phyloP scores from a whole-genome alignment of 352 stramenopile genomes.

The Hyaloperonospora brassicae region DNA sequence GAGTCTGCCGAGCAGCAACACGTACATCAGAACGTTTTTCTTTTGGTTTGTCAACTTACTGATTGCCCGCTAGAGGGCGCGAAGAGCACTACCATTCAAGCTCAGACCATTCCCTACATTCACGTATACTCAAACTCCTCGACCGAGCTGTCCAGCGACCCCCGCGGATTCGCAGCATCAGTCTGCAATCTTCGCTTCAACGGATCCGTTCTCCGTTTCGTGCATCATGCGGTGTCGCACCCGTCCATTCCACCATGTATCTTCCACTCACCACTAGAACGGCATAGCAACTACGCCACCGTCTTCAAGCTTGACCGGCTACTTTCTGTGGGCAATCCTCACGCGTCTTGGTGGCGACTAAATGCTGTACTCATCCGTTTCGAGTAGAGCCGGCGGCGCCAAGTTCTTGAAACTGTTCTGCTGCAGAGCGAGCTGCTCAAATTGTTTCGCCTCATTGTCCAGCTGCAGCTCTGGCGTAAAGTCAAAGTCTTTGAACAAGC shows the following conservation, averaged over 20 bases:
- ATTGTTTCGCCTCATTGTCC: conserved; percentile 78
- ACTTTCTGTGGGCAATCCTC: conserved; percentile 26
- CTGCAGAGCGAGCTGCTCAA: conserved; percentile 73
- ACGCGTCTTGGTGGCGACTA: conserved; percentile 21
- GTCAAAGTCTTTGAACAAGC: conserved; percentile 82
- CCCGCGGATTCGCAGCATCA: conserved; percentile 14
- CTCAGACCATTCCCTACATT: conserved; percentile 18
- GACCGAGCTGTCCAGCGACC: conserved; percentile 19
- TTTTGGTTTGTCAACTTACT: conserved; percentile 22
- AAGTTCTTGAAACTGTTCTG: conserved; percentile 82
- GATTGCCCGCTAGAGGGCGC: conserved; percentile 15
- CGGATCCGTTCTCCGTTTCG: conserved; percentile 5
- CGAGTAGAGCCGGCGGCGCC: conserved; percentile 53
- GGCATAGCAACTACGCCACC: background rate
- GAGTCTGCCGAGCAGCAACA: no score
- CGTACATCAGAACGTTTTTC: no score
- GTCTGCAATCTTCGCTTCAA: conserved; percentile 7
- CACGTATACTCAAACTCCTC: conserved; percentile 25
- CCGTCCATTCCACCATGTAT: conserved; percentile 10
- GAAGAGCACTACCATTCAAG: conserved; percentile 13
- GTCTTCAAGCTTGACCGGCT: conserved; percentile 5
- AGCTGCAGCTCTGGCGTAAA: conserved; percentile 77
- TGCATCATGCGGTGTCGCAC: background rate
- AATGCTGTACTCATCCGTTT: conserved; percentile 81
- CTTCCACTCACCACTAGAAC: no score